Percentiles rank a stretch among this genome's conserved stretches.
Conservation (phyloP, 768 basidiomycete species). For the Hysterangium stoloniferum region DNA sequence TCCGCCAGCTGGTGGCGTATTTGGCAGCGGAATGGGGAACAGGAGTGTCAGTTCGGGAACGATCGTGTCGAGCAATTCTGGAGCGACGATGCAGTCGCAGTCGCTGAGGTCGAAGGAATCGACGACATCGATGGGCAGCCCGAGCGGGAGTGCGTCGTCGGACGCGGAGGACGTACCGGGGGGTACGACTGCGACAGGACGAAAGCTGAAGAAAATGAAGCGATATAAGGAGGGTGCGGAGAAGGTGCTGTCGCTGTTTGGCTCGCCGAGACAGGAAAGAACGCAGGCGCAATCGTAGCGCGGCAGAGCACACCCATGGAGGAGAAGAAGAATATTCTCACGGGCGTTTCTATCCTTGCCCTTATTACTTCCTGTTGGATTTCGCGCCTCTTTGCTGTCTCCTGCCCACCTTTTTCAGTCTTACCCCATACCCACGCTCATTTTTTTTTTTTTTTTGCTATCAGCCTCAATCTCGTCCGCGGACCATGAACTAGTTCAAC, state of each 20-base stretch:
- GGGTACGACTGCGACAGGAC: slow-evolving; percentile 27
- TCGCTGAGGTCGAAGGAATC: slow-evolving; percentile 80
- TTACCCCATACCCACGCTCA: background rate
- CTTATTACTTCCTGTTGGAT: background rate
- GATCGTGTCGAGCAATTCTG: slow-evolving; percentile 22
- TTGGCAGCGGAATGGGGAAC: background rate
- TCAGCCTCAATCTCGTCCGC: slow-evolving; percentile 1
- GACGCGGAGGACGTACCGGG: slow-evolving; percentile 48
- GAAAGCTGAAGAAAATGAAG: slow-evolving; percentile 68
- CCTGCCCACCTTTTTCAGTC: background rate
- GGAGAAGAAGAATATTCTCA: background rate
- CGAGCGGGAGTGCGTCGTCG: slow-evolving; percentile 46
- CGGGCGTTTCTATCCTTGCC: background rate
- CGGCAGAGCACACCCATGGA: no score
- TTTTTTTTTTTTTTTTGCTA: background rate
- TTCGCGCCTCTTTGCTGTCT: background rate
- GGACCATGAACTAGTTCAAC: slow-evolving; percentile 6
- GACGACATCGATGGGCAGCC: slow-evolving; percentile 61
- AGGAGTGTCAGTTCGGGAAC: slow-evolving; percentile 3
- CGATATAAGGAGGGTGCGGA: slow-evolving; percentile 85
- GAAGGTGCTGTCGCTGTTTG: slow-evolving; percentile 78
- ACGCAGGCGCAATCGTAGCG: background rate
- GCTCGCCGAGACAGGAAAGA: slow-evolving; percentile 48
- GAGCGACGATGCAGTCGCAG: slow-evolving; percentile 32
- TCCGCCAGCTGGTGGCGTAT: slow-evolving; percentile 37